Conservation (phyloP, 78 protist genomes). For the Monocercomonoides exilis region DNA sequence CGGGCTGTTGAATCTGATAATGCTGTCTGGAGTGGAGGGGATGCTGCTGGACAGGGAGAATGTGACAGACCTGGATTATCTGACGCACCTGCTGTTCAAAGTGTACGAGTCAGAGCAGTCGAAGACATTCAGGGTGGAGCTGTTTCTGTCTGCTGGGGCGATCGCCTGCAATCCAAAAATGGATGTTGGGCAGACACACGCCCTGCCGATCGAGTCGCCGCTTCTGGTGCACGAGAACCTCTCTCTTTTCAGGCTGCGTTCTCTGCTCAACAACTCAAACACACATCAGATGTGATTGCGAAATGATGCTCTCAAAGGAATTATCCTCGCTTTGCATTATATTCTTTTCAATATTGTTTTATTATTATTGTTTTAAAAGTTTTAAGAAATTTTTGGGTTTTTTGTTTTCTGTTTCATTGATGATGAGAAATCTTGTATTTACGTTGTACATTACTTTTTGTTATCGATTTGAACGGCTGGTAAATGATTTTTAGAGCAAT, state of each 20-base stretch:
- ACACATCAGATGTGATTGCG: no score
- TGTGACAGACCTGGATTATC: slow-evolving; percentile 34
- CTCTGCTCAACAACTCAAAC: no score
- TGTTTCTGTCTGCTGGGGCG: neutral
- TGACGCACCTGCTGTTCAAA: slow-evolving; percentile 46
- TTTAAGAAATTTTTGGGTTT: no score
- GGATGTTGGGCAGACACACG: neutral
- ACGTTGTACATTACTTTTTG: no score
- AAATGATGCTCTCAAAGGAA: no score
- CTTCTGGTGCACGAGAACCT: neutral
- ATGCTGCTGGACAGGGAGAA: neutral
- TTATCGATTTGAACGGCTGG: no score
- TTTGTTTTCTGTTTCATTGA: no score
- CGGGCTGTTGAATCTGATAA: slow-evolving; percentile 36
- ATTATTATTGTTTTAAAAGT: no score
- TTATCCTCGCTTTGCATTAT: no score
- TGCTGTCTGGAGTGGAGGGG: neutral
- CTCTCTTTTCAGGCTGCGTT: neutral
- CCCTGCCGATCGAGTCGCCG: neutral
- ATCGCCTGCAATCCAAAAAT: neutral
- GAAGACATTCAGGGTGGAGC: neutral
- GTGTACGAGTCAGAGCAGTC: neutral
- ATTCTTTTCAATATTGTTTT: no score
- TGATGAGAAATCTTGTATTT: no score
- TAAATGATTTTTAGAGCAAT: no score